Percentiles rank a stretch among this genome's conserved stretches.
phyloP scores from a whole-genome alignment of 768 basidiomycete genomes.

The Russula compacta region DNA sequence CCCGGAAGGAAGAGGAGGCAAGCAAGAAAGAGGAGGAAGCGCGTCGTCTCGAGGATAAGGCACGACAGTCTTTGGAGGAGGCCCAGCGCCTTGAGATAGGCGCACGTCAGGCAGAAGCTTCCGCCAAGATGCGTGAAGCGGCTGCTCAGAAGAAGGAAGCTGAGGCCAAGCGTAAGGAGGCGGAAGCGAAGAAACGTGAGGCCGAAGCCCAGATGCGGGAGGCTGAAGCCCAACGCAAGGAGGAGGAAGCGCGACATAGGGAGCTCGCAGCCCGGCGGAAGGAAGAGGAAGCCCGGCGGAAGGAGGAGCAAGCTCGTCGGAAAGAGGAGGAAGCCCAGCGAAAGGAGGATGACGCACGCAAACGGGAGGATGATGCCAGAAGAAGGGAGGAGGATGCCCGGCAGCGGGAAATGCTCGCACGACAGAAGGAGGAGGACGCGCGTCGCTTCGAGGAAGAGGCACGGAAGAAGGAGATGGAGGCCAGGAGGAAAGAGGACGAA shows the following conservation, averaged over 20 bases:
- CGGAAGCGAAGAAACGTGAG: slow-evolving; percentile 27
- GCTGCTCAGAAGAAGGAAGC: slow-evolving; percentile 16
- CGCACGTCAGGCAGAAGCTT: slow-evolving; percentile 21
- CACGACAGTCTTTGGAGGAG: slow-evolving; percentile 18
- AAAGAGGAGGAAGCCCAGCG: slow-evolving; percentile 26
- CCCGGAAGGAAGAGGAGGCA: slow-evolving; percentile 25
- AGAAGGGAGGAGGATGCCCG: slow-evolving; percentile 24
- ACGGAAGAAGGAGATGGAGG: slow-evolving; percentile 9
- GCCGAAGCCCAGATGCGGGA: slow-evolving; percentile 29
- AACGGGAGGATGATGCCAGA: slow-evolving; percentile 31
- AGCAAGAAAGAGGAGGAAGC: slow-evolving; percentile 22
- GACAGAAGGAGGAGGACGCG: slow-evolving; percentile 26
- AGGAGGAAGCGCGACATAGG: slow-evolving; percentile 25
- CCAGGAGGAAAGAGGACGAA: not conserved
- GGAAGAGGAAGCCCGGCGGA: slow-evolving; percentile 25
- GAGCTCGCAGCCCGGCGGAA: slow-evolving; percentile 29
- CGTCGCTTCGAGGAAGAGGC: slow-evolving; percentile 28
- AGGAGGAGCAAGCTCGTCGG: slow-evolving; percentile 24
- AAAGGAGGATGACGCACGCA: slow-evolving; percentile 28
- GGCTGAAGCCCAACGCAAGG: slow-evolving; percentile 27
- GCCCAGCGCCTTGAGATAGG: slow-evolving; percentile 19
- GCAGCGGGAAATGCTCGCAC: slow-evolving; percentile 24
- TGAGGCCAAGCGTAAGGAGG: slow-evolving; percentile 20
- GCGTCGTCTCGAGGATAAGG: slow-evolving; percentile 22
- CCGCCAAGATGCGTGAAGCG: slow-evolving; percentile 20